Percentiles rank a stretch among this genome's conserved stretches.
Conservation (phyloP, 1,139 yeast genomes). For the Blastobotrys apis region DNA sequence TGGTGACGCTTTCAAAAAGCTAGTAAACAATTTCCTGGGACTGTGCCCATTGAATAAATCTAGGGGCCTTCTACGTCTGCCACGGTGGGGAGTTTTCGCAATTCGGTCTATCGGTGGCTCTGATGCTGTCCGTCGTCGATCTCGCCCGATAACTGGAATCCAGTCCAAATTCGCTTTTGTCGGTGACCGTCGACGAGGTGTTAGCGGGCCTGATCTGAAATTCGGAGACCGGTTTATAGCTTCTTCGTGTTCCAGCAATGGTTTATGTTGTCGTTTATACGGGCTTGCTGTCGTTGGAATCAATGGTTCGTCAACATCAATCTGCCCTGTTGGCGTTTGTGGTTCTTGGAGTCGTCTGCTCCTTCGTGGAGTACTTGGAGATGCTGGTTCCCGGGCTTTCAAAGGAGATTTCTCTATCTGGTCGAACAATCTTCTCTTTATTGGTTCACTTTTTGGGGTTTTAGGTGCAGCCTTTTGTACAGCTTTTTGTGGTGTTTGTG, state of each 20-base stretch:
- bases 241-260: background rate
- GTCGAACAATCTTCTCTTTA: background rate
- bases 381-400: no score
- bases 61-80: background rate
- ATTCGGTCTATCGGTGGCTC: background rate
- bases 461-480: background rate
- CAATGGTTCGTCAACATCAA: background rate
- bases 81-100: background rate
- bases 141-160: no score
- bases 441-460: constrained; percentile 2
- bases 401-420: background rate
- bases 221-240: constrained; percentile 1
- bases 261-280: background rate
- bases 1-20: background rate
- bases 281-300: background rate
- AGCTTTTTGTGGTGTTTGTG: background rate
- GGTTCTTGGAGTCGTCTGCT: background rate
- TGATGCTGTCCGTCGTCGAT: background rate
- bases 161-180: background rate
- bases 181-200: constrained; percentile 3
- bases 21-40: background rate
- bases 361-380: background rate
- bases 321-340: background rate
- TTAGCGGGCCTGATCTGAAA: background rate
- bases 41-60: background rate